Conservation (phyloP, 148 eudicot genomes). For the Hydrangea macrophylla region DNA sequence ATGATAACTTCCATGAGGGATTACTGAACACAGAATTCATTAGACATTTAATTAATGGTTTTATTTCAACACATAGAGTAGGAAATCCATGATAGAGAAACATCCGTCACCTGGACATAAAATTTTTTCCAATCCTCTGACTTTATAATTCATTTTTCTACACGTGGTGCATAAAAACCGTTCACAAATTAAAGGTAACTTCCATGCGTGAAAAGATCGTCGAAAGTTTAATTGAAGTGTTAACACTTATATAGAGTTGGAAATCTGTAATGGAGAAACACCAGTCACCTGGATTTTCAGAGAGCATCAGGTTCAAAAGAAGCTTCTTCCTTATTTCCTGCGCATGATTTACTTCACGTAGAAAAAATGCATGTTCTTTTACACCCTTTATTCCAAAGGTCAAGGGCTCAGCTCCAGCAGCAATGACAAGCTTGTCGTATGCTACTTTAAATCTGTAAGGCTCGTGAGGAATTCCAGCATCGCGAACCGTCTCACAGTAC, state of each 20-base stretch:
- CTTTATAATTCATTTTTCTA: no score
- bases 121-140: no score
- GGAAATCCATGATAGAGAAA: neutral
- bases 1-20: neutral
- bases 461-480: conserved; percentile 36
- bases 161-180: no score
- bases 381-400: conserved; percentile 91
- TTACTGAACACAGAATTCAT: neutral
- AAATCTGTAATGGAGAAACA: neutral
- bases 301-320: conserved; percentile 81
- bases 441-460: conserved; percentile 74
- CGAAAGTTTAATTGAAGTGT: no score
- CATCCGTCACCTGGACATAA: conserved; percentile 64
- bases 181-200: no score
- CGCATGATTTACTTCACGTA: conserved; percentile 86
- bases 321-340: conserved; percentile 85
- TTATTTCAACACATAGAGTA: neutral
- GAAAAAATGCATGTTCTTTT: conserved; percentile 74
- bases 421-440: conserved; percentile 92
- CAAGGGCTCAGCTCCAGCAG: conserved; percentile 79
- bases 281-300: conserved; percentile 72
- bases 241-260: no score
- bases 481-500: conserved; percentile 61
- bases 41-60: neutral
- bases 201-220: no score